phyloP scores from a whole-genome alignment of 2,329 filamentous ascomycete species.

The Parafenestella ontariensis region DNA sequence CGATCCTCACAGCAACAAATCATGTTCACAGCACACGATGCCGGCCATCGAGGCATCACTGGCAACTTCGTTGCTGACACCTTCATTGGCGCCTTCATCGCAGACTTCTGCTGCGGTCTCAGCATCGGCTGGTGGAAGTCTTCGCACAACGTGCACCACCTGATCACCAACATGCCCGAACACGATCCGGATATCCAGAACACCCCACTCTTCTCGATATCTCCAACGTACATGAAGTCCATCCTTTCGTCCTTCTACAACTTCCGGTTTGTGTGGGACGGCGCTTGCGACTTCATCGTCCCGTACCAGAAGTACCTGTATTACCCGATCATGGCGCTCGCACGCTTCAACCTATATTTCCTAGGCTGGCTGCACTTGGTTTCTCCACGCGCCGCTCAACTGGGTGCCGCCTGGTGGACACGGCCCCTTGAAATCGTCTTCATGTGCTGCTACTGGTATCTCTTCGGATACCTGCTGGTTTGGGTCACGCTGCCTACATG shows the following conservation, averaged over 20 bases:
- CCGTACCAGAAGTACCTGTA: constrained; percentile 82
- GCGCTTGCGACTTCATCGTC: constrained; percentile 72
- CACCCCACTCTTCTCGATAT: constrained; percentile 86
- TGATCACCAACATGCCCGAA: constrained; percentile 68
- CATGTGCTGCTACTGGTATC: constrained; percentile 81
- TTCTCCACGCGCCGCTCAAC: constrained; percentile 71
- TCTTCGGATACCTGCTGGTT: constrained; percentile 84
- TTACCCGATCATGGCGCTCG: constrained; percentile 80
- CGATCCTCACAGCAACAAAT: constrained; percentile 63
- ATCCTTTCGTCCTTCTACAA: constrained; percentile 85
- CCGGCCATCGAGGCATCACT: constrained; percentile 69
- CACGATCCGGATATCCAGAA: constrained; percentile 59
- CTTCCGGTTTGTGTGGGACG: constrained; percentile 78
- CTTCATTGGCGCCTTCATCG: constrained; percentile 67
- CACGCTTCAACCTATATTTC: constrained; percentile 85
- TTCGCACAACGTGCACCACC: constrained; percentile 72
- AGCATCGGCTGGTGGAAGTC: constrained; percentile 75
- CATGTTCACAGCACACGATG: constrained; percentile 73
- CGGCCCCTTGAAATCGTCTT: constrained; percentile 79
- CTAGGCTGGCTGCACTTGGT: constrained; percentile 82
- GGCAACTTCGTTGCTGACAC: constrained; percentile 65
- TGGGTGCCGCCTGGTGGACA: constrained; percentile 83
- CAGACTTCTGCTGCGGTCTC: constrained; percentile 70
- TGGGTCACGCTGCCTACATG: constrained; percentile 75
- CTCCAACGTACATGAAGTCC: constrained; percentile 77